A percentile compares a stretch with the other conserved stretches of the same genome.
Evolutionary conservation across 768 basidiomycete genomes (phyloP).

Genomic region (Suillus luteus): DNA sequence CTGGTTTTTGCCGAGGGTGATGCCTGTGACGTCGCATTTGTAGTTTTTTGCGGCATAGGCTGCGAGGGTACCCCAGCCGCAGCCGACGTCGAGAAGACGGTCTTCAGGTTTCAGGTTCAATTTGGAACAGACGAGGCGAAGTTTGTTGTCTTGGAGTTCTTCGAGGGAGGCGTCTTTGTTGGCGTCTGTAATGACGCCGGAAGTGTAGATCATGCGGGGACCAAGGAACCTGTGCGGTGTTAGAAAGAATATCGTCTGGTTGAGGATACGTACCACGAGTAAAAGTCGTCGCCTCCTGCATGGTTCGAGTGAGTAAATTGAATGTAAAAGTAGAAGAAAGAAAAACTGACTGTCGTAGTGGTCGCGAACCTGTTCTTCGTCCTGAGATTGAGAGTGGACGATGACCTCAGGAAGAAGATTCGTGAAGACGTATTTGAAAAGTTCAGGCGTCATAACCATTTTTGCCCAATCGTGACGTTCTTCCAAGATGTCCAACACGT

Average conservation of each 20-base stretch:
- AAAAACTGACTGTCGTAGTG: slow-evolving; percentile 83
- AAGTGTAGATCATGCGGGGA: slow-evolving; percentile 97
- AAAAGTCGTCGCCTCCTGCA: slow-evolving; percentile 92
- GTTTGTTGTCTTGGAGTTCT: slow-evolving; percentile 97
- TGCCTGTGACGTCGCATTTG: slow-evolving; percentile 93
- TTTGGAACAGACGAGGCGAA: slow-evolving; percentile 93
- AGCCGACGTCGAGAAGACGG: slow-evolving; percentile 81
- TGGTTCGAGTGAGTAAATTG: slow-evolving; percentile 1
- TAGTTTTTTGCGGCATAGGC: slow-evolving; percentile 98
- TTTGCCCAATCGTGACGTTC: slow-evolving; percentile 95
- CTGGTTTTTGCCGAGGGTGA: slow-evolving; percentile 91
- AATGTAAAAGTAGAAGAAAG: slow-evolving; percentile 9
- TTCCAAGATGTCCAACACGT: slow-evolving; percentile 92
- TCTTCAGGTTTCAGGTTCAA: slow-evolving; percentile 87
- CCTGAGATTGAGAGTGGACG: slow-evolving; percentile 86
- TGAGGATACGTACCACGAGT: slow-evolving; percentile 64
- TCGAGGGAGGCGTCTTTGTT: slow-evolving; percentile 82
- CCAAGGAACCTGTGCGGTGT: slow-evolving; percentile 81
- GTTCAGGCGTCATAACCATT: slow-evolving; percentile 85
- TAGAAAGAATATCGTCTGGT: background rate
- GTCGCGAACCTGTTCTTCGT: slow-evolving; percentile 93
- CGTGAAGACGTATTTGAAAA: slow-evolving; percentile 92
- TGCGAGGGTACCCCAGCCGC: slow-evolving; percentile 95
- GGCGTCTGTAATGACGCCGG: slow-evolving; percentile 78
- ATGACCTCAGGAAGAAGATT: slow-evolving; percentile 92